phyloP scores from a whole-genome alignment of 2,329 filamentous ascomycete species.

The Colletotrichum kahawae region DNA sequence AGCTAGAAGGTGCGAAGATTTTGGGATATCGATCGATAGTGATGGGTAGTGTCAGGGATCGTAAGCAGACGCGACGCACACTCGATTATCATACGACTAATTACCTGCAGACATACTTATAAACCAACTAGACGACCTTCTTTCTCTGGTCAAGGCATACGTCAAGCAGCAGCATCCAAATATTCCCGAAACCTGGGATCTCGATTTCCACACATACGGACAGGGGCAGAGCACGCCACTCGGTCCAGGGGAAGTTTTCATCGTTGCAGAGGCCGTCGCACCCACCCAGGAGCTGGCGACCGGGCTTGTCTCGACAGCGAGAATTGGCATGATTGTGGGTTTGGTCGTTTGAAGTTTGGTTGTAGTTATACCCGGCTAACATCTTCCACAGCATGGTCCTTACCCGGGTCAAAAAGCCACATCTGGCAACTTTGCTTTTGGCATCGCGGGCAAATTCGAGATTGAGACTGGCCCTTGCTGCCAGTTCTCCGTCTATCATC shows the following conservation, averaged over 20 bases:
- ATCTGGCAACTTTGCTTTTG: not conserved
- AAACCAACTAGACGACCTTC: not conserved
- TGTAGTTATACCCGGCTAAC: not conserved
- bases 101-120: not conserved
- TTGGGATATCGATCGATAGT: not conserved
- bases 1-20: not conserved
- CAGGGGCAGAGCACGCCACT: not conserved
- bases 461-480: not conserved
- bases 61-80: not conserved
- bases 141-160: not conserved
- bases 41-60: not conserved
- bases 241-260: constrained; percentile 42
- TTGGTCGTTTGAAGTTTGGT: not conserved
- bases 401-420: not conserved
- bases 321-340: constrained; percentile 31
- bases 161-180: not conserved
- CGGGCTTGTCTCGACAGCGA: constrained; percentile 32
- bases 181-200: not conserved
- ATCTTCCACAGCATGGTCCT: not conserved
- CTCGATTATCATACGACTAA: not conserved
- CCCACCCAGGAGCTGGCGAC: constrained; percentile 48
- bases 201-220: not conserved
- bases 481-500: not conserved
- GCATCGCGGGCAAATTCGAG: not conserved
- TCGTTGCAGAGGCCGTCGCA: constrained; percentile 53